Conservation (phyloP, 768 basidiomycete species). For the Termitomyces sp. region DNA sequence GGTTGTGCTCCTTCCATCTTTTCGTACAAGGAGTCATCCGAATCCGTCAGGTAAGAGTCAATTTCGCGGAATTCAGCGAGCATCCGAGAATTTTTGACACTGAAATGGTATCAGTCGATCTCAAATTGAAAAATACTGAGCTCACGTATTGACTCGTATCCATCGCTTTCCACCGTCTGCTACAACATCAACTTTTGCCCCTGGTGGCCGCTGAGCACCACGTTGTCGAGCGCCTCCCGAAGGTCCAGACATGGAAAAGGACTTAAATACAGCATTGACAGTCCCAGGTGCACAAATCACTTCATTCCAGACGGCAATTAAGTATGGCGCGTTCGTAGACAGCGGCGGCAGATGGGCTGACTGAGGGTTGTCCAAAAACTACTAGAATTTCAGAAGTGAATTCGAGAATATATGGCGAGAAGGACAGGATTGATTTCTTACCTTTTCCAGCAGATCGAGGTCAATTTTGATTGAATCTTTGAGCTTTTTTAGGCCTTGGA, state of each 20-base stretch:
- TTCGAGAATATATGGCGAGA: neutral
- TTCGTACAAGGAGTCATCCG: conserved; percentile 43
- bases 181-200: conserved; percentile 77
- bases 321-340: conserved; percentile 77
- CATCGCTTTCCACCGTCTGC: conserved; percentile 69
- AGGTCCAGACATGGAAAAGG: conserved; percentile 27
- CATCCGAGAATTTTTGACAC: conserved; percentile 72
- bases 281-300: conserved; percentile 55
- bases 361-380: conserved; percentile 52
- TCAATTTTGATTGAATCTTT: conserved; percentile 40
- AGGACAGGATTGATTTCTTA: conserved; percentile 13
- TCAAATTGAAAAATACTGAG: conserved; percentile 11
- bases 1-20: conserved; percentile 45
- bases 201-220: conserved; percentile 21
- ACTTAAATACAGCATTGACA: conserved; percentile 53
- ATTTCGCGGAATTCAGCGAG: conserved; percentile 79
- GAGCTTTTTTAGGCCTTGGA: conserved; percentile 42
- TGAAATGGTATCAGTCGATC: conserved; percentile 20
- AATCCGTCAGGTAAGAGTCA: conserved; percentile 71
- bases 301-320: conserved; percentile 81
- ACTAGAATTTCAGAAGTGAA: conserved; percentile 32
- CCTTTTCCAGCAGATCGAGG: conserved; percentile 40
- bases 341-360: conserved; percentile 41
- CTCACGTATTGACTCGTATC: conserved; percentile 87
- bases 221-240: conserved; percentile 14